Conservation (phyloP, 768 basidiomycete species). For the Kwoniella heveanensis region DNA sequence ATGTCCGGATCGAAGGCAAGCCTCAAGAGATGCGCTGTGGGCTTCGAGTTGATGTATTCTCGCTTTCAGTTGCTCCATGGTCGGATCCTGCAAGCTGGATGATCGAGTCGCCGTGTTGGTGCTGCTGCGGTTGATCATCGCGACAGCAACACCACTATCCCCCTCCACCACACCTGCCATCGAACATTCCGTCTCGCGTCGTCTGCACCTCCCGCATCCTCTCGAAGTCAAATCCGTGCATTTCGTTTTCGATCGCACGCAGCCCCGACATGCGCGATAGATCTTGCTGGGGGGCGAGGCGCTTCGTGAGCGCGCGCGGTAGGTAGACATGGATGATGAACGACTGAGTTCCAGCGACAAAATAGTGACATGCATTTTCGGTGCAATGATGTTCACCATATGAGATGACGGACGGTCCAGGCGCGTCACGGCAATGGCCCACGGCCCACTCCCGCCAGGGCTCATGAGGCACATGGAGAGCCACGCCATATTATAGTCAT, state of each 20-base stretch:
- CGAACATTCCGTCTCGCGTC: constrained; percentile 8
- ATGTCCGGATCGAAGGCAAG: not conserved
- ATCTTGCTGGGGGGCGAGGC: constrained; percentile 9
- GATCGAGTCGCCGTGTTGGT: not conserved
- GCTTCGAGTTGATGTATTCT: constrained; percentile 10
- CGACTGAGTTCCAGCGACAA: not conserved
- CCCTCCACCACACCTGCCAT: constrained; percentile 3
- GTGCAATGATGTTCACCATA: not conserved
- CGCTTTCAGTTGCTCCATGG: not conserved
- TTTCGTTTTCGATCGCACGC: constrained; percentile 8
- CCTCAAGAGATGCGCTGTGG: not conserved
- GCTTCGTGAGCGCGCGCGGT: not conserved
- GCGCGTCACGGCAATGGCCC: not conserved
- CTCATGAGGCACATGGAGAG: too few relatives aligned
- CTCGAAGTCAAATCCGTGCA: constrained; percentile 5
- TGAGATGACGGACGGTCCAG: not conserved
- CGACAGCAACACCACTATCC: not conserved
- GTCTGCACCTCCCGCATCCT: constrained; percentile 15
- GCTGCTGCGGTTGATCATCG: not conserved
- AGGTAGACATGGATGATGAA: not conserved
- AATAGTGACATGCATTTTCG: too few relatives aligned
- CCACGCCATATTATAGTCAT: too few relatives aligned
- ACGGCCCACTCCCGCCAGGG: too few relatives aligned
- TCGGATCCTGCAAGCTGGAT: not conserved
- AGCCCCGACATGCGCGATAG: constrained; percentile 10